Base-by-base conservation (phyloP, 257 asterid genomes). In the Ilex asprella region DNA sequence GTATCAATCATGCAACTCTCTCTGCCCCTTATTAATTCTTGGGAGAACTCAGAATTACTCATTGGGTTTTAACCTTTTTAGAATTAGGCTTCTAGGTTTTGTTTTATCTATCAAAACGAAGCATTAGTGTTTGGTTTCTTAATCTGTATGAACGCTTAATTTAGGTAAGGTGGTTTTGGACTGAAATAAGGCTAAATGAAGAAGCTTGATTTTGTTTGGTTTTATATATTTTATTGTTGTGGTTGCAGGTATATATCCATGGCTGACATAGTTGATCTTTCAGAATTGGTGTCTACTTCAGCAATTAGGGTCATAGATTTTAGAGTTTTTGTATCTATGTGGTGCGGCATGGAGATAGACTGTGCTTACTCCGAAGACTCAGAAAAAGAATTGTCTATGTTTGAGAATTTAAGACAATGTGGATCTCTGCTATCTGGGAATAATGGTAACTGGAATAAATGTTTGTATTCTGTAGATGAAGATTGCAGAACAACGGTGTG, bases 401-500 rank as follows among this genome's bases (percentile, higher is more conserved):
- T 60, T 16, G 79, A 81, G 50, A 75, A 75, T 67, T 75, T 88
- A 58, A 71, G 65, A 31, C 74, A 83, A 53, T 92, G 99, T 62
- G 99, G 99, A 75, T 76, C 71, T 16, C 63, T 80, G 2, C 69
- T 87, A 2, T 87, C 99, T 43, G 97, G 97, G 63, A 75, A 80
- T 21, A 62, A 66, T 43, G 88, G 82, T 61, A 83, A 70, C 63
- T 63, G 67, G 14, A 72, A 66, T 59, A 67, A 56, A 31, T 92
- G 99, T 76, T 29, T 89, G 56, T 80, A 72, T 69, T 86, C 93
- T 63, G 70, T 86, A 3, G 84, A 75, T 60, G 95, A 85, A 16
- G 97, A 92, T 74, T 92, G 99, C 68, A 74, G 88, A 75, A 80
- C 82, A 11, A 79, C 97, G 16, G 88, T 92, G 31, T 92, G 99